Evolutionary conservation across 441 rosid genomes (phyloP), one percentile per base, ranked within the genome.

Genomic region (Manihot esculenta): DNA sequence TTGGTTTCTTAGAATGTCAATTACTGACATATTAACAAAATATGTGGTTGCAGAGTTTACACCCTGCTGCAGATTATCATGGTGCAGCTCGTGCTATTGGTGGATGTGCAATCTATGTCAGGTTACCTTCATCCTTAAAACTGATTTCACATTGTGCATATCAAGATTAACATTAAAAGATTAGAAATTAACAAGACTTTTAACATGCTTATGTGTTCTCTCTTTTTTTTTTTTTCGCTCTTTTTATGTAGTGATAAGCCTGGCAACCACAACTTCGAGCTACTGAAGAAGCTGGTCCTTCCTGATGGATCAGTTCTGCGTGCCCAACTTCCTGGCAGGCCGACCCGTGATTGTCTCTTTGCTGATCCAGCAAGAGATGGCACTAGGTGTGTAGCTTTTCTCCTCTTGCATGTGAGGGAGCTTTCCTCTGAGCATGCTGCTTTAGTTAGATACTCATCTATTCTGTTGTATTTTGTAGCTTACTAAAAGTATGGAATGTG

Each of bases 221-320:
- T 20, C 66, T n/a, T 50, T 33, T 21, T 24, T 17, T 18, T n/a
- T n/a, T n/a, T n/a, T n/a, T 65, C 33, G 20, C 66, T n/a, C 47
- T 33, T 21, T 24, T 17, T 18, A 68, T 75, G 62, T 75, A 94
- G 98, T 77, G 98, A 94, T 68, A 89, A 89, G 85, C 98, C 96
- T 23, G 97, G 98, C 9, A 81, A 86, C 86, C 98, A 94, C 79
- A 86, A 88, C 78, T 94, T 91, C 49, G 86, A 91, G 66, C 82
- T 91, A 38, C 66, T 91, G 76, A 87, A 75, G 85, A 91, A 87
- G 85, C 80, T 94, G 24, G 97, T 94, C 42, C 93, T 94, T 21
- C 96, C 97, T 0, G 98, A 94, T 73, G 98, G 98, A 24, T 91
- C 98, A 1, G 82, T 94, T 74, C 93, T 94, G 10, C 96, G 95